These are phyloP conservation scores for Berberis thunbergii DNA, from an alignment of 164 flowering plant species.

Conservation along the genomic window DNA sequence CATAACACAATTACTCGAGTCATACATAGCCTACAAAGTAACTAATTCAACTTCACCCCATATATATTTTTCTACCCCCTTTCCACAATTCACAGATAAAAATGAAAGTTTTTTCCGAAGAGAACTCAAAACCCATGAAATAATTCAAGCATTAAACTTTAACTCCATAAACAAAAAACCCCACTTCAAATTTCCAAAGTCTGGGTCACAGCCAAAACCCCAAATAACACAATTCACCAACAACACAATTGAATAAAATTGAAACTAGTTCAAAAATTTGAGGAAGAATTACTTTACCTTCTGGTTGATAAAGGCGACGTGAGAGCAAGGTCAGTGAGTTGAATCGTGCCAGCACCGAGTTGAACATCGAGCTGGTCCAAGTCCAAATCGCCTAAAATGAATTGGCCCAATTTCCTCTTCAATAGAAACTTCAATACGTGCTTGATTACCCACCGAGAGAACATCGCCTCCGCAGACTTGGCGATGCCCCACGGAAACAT, in stretches of 20 bases:
- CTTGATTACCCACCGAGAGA: conserved; percentile 72
- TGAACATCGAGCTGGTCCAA: conserved; percentile 88
- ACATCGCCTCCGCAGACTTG: conserved; percentile 69
- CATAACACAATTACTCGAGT: too few relatives aligned
- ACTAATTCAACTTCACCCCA: too few relatives aligned
- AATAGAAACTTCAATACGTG: conserved; percentile 59
- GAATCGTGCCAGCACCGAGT: conserved; percentile 64
- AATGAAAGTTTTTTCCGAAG: too few relatives aligned
- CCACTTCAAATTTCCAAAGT: too few relatives aligned
- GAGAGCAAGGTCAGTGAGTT: conserved; percentile 76
- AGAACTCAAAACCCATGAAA: too few relatives aligned
- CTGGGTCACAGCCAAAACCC: not conserved
- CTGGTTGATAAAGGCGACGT: conserved; percentile 62
- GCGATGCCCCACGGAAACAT: conserved; percentile 70
- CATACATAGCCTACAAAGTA: too few relatives aligned
- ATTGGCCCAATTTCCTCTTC: conserved; percentile 85
- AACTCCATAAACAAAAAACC: not conserved
- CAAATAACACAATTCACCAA: not conserved
- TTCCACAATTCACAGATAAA: too few relatives aligned
- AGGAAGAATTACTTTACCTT: conserved; percentile 31
- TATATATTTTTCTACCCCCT: too few relatives aligned
- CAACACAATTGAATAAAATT: not conserved
- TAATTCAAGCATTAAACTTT: not conserved
- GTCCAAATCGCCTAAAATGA: conserved; percentile 79
- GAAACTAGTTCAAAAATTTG: not conserved